Percentiles rank a stretch among this genome's conserved stretches.
Conservation (phyloP, 1,284 basidiomycete genomes). For the Somion occarium region DNA sequence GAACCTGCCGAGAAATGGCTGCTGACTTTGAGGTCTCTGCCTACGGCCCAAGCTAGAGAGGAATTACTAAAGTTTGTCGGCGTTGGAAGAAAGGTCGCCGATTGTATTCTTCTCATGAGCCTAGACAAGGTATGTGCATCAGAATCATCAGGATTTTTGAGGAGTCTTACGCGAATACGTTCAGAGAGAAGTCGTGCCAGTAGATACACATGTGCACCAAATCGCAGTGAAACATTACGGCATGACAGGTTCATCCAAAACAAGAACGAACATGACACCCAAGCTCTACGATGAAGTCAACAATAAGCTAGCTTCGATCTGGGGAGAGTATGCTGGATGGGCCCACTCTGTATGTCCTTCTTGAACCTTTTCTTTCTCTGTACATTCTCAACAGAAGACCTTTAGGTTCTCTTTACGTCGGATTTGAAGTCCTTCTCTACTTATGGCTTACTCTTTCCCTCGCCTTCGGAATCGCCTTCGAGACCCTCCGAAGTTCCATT, state of each 20-base stretch:
- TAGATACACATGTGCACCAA: constrained; percentile 90
- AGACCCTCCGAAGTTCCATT: background rate
- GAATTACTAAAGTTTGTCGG: constrained; percentile 82
- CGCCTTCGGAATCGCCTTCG: constrained; percentile 1
- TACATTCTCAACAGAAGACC: background rate
- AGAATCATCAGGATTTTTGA: background rate
- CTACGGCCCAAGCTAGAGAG: constrained; percentile 61
- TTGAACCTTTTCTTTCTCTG: constrained; percentile 1
- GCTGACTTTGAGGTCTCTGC: constrained; percentile 43
- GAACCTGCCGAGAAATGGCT: constrained; percentile 63
- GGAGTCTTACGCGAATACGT: background rate
- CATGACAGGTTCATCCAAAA: constrained; percentile 45
- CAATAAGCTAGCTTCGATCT: constrained; percentile 56
- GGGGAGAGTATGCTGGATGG: constrained; percentile 91
- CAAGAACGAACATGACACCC: constrained; percentile 62
- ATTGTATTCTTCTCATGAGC: constrained; percentile 94
- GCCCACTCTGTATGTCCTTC: constrained; percentile 70
- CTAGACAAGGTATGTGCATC: constrained; percentile 71
- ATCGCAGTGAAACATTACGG: constrained; percentile 84
- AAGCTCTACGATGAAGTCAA: constrained; percentile 78
- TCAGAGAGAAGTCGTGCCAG: constrained; percentile 80
- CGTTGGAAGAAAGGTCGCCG: constrained; percentile 94
- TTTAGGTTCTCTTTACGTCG: constrained; percentile 54
- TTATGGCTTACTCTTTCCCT: constrained; percentile 31
- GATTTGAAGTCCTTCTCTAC: constrained; percentile 47